Conservation (phyloP, 805 yeast species). For the Geotrichum ghanense region DNA sequence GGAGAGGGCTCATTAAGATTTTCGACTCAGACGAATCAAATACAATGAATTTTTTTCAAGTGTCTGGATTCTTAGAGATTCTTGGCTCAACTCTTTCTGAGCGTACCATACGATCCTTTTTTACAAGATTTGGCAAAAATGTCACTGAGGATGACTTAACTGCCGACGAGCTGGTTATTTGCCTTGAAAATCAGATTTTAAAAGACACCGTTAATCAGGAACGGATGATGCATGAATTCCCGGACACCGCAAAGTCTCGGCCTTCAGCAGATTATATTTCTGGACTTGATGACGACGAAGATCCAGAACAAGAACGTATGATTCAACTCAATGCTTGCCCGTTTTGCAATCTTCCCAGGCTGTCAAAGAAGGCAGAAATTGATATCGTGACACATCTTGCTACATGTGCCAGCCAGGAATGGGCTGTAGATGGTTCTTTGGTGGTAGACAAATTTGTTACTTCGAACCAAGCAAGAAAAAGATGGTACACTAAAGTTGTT, state of each 20-base stretch:
- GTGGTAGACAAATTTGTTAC: slow-evolving; percentile 64
- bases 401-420: slow-evolving; percentile 68
- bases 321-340: slow-evolving; percentile 70
- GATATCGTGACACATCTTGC: slow-evolving; percentile 84
- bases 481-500: slow-evolving; percentile 79
- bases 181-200: slow-evolving; percentile 34
- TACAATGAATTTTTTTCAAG: slow-evolving; percentile 44
- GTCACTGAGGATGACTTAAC: slow-evolving; percentile 34
- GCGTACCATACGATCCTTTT: slow-evolving; percentile 22
- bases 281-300: slow-evolving; percentile 5
- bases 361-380: slow-evolving; percentile 40
- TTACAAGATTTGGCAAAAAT: slow-evolving; percentile 19
- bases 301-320: slow-evolving; percentile 28
- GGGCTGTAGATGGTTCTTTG: slow-evolving; percentile 56
- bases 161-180: slow-evolving; percentile 41
- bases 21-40: slow-evolving; percentile 36
- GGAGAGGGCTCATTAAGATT: slow-evolving; percentile 51
- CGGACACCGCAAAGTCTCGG: neutral
- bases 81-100: slow-evolving; percentile 40
- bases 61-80: slow-evolving; percentile 52
- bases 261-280: slow-evolving; percentile 3
- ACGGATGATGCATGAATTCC: neutral
- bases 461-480: slow-evolving; percentile 67
- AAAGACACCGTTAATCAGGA: slow-evolving; percentile 12
- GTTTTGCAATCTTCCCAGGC: slow-evolving; percentile 53